Conservation (phyloP, 495 filamentous ascomycete genomes). For the Xylaria palmicola region DNA sequence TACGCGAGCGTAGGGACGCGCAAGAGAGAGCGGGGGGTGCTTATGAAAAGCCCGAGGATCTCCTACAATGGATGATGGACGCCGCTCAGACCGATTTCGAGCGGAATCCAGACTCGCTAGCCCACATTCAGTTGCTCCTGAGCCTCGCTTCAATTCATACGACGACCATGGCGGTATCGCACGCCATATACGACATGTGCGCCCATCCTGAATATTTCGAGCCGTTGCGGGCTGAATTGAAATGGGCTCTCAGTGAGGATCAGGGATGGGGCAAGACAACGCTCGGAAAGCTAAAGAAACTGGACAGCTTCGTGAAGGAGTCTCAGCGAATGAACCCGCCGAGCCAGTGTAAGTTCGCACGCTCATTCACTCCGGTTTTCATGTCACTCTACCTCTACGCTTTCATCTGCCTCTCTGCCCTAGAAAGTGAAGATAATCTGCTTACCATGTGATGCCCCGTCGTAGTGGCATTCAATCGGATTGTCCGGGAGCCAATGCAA, state of each 20-base stretch:
- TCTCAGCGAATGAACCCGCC: neutral
- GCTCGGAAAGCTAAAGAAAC: neutral
- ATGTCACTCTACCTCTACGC: neutral
- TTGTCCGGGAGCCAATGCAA: neutral
- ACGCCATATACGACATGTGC: neutral
- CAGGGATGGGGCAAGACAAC: neutral
- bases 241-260: too few relatives aligned
- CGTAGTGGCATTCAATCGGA: conserved; percentile 2
- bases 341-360: neutral
- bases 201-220: neutral
- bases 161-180: conserved; percentile 8
- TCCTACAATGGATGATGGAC: conserved; percentile 19
- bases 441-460: neutral
- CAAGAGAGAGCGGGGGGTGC: neutral
- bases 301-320: conserved; percentile 11
- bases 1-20: neutral
- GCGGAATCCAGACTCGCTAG: conserved; percentile 5
- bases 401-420: neutral
- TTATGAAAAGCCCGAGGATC: neutral
- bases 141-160: conserved; percentile 35
- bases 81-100: neutral
- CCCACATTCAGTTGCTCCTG: conserved; percentile 16
- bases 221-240: neutral
- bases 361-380: neutral
- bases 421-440: neutral